Percentiles rank a stretch among this genome's conserved stretches.
These are phyloP conservation scores for Fusarium chlamydosporum DNA, from an alignment of 2,329 filamentous ascomycete species.

Conservation along the genomic window DNA sequence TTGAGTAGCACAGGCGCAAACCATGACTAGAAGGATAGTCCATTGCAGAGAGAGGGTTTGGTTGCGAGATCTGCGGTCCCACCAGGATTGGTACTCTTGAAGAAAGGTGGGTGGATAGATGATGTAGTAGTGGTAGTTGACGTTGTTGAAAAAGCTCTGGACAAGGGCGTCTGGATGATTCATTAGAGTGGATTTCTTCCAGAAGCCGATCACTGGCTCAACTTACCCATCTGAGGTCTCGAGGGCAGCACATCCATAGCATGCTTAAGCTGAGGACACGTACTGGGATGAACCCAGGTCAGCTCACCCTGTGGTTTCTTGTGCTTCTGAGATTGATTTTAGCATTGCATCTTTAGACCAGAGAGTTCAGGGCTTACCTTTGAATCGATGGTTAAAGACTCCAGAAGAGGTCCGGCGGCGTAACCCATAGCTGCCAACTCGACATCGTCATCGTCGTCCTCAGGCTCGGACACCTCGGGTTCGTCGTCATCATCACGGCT, in stretches of 20 bases:
- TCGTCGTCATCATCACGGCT: conserved; percentile 41
- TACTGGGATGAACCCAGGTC: conserved; percentile 36
- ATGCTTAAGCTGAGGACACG: conserved; percentile 53
- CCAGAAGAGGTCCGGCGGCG: conserved; percentile 52
- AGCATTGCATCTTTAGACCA: not conserved
- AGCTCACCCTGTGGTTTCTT: conserved; percentile 38
- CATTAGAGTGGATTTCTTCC: not conserved
- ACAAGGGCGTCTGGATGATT: conserved; percentile 52
- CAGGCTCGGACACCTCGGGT: conserved; percentile 36
- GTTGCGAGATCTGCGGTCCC: conserved; percentile 48
- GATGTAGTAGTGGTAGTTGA: conserved; percentile 58
- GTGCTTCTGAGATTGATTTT: conserved; percentile 10
- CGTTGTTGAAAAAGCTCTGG: conserved; percentile 55
- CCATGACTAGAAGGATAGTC: conserved; percentile 56
- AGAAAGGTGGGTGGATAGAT: conserved; percentile 55
- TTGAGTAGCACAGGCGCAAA: conserved; percentile 56
- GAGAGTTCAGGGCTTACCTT: conserved; percentile 38
- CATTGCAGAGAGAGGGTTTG: conserved; percentile 53
- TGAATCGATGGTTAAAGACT: conserved; percentile 44
- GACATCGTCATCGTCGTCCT: conserved; percentile 48
- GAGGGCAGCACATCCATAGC: conserved; percentile 53
- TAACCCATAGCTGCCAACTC: conserved; percentile 56
- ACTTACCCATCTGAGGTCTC: conserved; percentile 54
- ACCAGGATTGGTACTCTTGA: conserved; percentile 56
- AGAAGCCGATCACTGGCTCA: too few species aligned